A percentile compares a stretch with the other conserved stretches of the same genome.
Conservation (phyloP, 2,329 filamentous ascomycete genomes). For the Clarireedia sp. region DNA sequence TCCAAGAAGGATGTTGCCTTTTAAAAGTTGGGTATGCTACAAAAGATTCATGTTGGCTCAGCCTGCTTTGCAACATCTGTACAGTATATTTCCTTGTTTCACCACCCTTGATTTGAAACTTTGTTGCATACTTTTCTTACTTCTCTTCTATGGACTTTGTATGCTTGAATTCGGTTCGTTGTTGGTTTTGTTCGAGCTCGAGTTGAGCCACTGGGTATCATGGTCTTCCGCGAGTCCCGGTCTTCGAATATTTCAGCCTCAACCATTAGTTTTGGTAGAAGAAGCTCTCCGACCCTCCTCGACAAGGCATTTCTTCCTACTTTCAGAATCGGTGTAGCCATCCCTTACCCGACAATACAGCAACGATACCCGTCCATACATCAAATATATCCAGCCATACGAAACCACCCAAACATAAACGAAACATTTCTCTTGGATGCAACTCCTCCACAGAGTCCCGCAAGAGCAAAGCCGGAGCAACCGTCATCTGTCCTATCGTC, state of each 20-base stretch:
- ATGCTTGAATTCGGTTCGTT: background rate
- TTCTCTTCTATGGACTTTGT: background rate
- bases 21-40: background rate
- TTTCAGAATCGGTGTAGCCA: background rate
- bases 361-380: too few species aligned
- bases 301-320: background rate
- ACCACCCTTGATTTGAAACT: too few species aligned
- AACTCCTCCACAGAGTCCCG: conserved; percentile 3
- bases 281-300: conserved; percentile 1
- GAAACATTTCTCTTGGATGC: conserved; percentile 3
- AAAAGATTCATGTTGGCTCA: background rate
- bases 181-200: background rate
- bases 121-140: background rate
- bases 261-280: background rate
- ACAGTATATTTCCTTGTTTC: background rate
- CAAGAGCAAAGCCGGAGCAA: background rate
- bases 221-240: conserved; percentile 1
- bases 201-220: conserved; percentile 1
- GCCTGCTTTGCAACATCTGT: background rate
- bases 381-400: background rate
- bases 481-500: background rate
- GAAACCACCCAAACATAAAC: background rate
- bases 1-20: background rate
- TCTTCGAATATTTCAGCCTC: background rate
- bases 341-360: background rate